phyloP scores from a whole-genome alignment of 768 basidiomycete species.

The Neoboletus brunneissimus region DNA sequence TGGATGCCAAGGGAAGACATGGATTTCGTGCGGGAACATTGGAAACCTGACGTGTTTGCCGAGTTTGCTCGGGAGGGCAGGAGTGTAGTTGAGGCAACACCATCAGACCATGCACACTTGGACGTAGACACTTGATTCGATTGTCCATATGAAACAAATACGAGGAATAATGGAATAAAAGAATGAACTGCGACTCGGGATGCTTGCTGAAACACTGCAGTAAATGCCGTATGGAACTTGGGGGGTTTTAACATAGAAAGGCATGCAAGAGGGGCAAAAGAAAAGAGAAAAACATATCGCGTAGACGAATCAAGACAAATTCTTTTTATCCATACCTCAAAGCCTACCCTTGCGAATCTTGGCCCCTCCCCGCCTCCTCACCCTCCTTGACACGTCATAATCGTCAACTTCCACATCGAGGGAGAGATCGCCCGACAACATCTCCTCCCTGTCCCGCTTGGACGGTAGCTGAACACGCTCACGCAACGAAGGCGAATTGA shows the following conservation, averaged over 20 bases:
- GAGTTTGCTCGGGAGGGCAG: conserved; percentile 12
- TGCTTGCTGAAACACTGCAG: conserved; percentile 1
- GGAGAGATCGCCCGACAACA: conserved; percentile 13
- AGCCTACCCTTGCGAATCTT: conserved; percentile 22
- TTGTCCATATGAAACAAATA: conserved; percentile 15
- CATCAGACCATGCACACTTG: too few relatives aligned
- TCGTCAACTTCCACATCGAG: conserved; percentile 22
- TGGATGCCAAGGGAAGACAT: conserved; percentile 74
- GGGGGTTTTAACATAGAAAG: not conserved
- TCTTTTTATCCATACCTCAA: conserved; percentile 3
- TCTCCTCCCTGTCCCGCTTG: conserved; percentile 34
- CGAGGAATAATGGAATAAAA: conserved; percentile 19
- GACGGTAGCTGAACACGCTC: conserved; percentile 38
- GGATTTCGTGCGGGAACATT: conserved; percentile 68
- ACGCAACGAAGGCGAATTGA: conserved; percentile 28
- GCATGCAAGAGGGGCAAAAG: not conserved
- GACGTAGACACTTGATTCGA: not conserved
- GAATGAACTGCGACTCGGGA: conserved; percentile 2
- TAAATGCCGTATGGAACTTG: conserved; percentile 1
- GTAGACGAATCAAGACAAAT: not conserved
- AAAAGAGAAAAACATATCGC: not conserved
- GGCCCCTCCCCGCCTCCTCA: conserved; percentile 22
- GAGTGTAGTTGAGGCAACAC: not conserved
- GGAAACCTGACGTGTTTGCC: conserved; percentile 42
- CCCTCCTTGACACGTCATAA: conserved; percentile 22